A percentile compares a stretch with the other conserved stretches of the same genome.
These are phyloP conservation scores for Penstemon barbatus DNA, from an alignment of 257 asterid species.

Conservation along the genomic window DNA sequence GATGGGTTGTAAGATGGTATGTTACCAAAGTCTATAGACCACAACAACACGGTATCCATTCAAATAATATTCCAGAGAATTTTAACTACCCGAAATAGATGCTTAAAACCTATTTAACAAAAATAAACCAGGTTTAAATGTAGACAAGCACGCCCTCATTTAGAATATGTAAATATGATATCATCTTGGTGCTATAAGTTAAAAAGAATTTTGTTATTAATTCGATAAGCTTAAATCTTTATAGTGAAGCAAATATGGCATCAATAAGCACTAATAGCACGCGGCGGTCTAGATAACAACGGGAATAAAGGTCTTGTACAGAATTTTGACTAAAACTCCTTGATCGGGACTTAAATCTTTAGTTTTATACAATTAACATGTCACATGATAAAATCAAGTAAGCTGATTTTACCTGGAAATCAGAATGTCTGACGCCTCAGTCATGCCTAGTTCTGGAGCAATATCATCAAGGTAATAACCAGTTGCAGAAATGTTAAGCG, in stretches of 20 bases:
- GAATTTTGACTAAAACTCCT: not conserved
- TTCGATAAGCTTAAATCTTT: not conserved
- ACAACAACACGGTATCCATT: not conserved
- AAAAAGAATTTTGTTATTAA: not conserved
- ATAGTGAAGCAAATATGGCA: not conserved
- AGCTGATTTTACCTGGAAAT: constrained; percentile 68
- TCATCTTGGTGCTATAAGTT: not conserved
- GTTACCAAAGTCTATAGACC: not conserved
- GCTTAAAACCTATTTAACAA: not conserved
- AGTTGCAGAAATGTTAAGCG: constrained; percentile 43
- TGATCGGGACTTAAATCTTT: not conserved
- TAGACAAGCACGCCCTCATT: not conserved
- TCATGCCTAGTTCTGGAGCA: constrained; percentile 55
- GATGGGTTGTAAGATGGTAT: not conserved
- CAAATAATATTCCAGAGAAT: not conserved
- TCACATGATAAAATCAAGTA: not conserved
- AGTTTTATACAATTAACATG: not conserved
- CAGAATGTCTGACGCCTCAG: constrained; percentile 69
- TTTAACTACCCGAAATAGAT: not conserved
- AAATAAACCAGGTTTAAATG: not conserved
- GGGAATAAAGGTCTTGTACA: not conserved
- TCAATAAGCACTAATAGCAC: not conserved
- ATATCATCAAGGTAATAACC: constrained; percentile 84
- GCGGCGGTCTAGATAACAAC: constrained; percentile 5
- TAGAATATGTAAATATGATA: not conserved